A percentile compares a stretch with the other conserved stretches of the same genome.
Conservation (phyloP, 2,329 filamentous ascomycete species). For the Fulvia fulva region DNA sequence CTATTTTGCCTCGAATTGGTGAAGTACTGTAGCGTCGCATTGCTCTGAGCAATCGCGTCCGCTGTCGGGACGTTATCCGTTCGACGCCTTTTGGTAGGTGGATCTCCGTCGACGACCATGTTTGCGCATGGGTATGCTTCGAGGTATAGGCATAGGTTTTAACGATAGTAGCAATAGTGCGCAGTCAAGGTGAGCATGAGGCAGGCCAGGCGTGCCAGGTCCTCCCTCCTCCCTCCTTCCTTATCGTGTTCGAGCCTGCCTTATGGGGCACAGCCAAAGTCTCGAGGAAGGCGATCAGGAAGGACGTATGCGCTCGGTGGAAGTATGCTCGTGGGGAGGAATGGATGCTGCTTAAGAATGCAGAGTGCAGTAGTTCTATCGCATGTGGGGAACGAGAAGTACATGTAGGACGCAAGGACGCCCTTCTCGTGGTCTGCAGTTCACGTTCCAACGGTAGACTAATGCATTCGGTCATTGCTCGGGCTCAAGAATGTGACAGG, state of each 20-base stretch:
- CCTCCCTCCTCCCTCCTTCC: neutral
- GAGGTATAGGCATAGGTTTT: neutral
- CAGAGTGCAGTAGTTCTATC: no score
- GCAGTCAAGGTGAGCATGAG: neutral
- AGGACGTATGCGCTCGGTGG: neutral
- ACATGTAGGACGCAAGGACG: neutral
- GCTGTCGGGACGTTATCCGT: slow-evolving; percentile 12
- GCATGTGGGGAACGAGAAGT: neutral
- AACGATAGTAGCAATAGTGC: neutral
- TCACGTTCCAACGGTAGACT: neutral
- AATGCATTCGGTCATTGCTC: neutral
- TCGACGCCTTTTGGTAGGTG: slow-evolving; percentile 6
- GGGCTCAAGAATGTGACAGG: neutral
- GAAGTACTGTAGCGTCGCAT: slow-evolving; percentile 16
- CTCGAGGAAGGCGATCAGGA: neutral
- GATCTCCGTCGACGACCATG: slow-evolving; percentile 9
- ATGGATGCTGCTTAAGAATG: neutral
- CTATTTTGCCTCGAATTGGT: slow-evolving; percentile 16
- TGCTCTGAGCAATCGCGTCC: slow-evolving; percentile 16
- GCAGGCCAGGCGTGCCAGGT: neutral
- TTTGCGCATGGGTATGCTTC: neutral
- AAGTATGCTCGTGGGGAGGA: neutral
- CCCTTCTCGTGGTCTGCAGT: neutral
- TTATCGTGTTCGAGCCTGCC: neutral
- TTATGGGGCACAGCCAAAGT: neutral